Percentiles rank a stretch among this genome's conserved stretches.
Conservation (phyloP, 495 filamentous ascomycete genomes). For the Trichoderma asperelloides region DNA sequence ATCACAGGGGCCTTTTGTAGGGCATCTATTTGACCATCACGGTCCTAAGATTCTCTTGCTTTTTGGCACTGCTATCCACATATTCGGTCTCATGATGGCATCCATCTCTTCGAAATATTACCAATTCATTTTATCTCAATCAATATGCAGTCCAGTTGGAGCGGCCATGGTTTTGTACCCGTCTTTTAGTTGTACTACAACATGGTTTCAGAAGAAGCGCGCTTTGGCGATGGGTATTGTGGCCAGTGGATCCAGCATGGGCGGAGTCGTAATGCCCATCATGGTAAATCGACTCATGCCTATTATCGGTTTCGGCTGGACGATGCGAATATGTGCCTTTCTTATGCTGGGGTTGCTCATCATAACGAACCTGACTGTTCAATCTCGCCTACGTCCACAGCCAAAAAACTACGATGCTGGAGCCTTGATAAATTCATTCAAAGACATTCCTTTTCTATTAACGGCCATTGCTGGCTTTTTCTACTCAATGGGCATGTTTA, state of each 20-base stretch:
- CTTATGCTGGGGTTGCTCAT: constrained; percentile 55
- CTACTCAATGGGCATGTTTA: constrained; percentile 64
- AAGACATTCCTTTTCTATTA: constrained; percentile 47
- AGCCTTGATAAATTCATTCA: constrained; percentile 52
- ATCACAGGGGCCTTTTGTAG: constrained; percentile 29
- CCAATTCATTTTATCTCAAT: constrained; percentile 55
- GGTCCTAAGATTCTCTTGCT: constrained; percentile 56
- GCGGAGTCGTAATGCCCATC: constrained; percentile 62
- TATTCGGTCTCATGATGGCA: constrained; percentile 70
- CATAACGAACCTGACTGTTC: constrained; percentile 55
- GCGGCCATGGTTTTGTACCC: constrained; percentile 56
- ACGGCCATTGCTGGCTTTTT: constrained; percentile 46
- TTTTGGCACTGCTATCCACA: constrained; percentile 50
- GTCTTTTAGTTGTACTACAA: constrained; percentile 46
- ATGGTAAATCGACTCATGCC: constrained; percentile 58
- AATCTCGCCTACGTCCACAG: constrained; percentile 53
- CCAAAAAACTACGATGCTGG: constrained; percentile 41
- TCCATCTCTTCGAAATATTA: constrained; percentile 53
- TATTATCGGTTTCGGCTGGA: constrained; percentile 61
- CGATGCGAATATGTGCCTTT: constrained; percentile 63
- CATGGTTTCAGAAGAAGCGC: constrained; percentile 60
- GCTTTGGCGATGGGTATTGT: constrained; percentile 63
- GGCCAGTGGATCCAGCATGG: constrained; percentile 56
- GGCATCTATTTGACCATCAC: constrained; percentile 59
- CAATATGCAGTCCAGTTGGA: constrained; percentile 46